Evolutionary conservation across 495 filamentous ascomycete genomes (phyloP).

Genomic region (Geopyxis carbonaria): DNA sequence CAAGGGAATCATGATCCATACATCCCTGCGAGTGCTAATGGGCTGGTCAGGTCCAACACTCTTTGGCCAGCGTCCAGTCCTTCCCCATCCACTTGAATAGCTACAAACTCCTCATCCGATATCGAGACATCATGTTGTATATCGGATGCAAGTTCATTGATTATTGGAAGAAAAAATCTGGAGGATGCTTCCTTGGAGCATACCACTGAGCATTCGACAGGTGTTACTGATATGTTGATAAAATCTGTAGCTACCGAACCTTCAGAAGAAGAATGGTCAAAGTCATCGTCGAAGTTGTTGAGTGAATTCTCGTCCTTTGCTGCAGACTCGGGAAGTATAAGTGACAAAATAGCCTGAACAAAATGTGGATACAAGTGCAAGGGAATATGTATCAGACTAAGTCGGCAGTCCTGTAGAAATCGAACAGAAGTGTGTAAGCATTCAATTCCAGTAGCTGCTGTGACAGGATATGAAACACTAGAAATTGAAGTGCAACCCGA

Average conservation of each 20-base stretch:
- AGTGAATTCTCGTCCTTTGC: constrained; percentile 19
- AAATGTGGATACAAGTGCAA: constrained; percentile 63
- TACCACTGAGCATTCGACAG: constrained; percentile 82
- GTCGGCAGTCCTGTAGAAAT: constrained; percentile 55
- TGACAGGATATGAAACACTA: too few relatives aligned
- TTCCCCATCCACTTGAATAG: constrained; percentile 72
- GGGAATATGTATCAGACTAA: constrained; percentile 85
- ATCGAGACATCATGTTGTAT: constrained; percentile 44
- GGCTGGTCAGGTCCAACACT: constrained; percentile 79
- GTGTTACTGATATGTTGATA: constrained; percentile 82
- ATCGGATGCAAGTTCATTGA: constrained; percentile 35
- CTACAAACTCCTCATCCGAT: constrained; percentile 67
- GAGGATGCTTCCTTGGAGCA: constrained; percentile 58
- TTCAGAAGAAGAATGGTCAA: constrained; percentile 17
- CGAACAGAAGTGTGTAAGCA: constrained; percentile 26
- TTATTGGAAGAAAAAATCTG: constrained; percentile 55
- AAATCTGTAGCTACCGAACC: constrained; percentile 43
- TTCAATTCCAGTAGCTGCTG: too few relatives aligned
- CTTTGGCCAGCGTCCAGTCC: constrained; percentile 87
- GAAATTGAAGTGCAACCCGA: too few relatives aligned
- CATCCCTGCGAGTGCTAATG: constrained; percentile 82
- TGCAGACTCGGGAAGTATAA: constrained; percentile 52
- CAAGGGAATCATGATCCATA: constrained; percentile 27
- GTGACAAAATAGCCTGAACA: constrained; percentile 62
- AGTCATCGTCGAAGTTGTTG: constrained; percentile 7